Evolutionary conservation across 345 rosid genomes (phyloP).

Genomic region (Microcos paniculata): DNA sequence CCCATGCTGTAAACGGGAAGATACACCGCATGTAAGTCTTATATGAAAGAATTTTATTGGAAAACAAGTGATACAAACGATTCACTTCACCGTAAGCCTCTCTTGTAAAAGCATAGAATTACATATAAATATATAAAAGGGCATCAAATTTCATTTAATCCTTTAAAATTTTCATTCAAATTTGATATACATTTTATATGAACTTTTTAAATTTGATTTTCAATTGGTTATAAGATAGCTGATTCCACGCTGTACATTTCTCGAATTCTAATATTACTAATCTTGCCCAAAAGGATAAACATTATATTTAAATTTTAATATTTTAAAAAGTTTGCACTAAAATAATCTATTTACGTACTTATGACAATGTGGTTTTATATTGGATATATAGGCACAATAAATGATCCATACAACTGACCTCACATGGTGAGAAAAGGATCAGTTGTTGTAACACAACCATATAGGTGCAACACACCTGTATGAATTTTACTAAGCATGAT

Average conservation of each 20-base stretch:
- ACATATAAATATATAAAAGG: too few species aligned
- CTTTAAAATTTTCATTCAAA: background rate
- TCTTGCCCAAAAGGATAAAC: background rate
- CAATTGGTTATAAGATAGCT: background rate
- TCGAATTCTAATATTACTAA: background rate
- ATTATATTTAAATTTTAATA: background rate
- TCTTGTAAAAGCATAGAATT: background rate
- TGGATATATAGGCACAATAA: background rate
- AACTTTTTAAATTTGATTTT: background rate
- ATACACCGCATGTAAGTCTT: slow-evolving; percentile 1
- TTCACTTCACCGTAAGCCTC: background rate
- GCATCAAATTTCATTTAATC: too few species aligned
- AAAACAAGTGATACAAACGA: background rate
- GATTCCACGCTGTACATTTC: background rate
- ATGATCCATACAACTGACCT: background rate
- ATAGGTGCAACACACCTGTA: background rate
- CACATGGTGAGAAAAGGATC: background rate
- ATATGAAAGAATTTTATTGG: background rate
- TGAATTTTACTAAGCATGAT: background rate
- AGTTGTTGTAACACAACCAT: background rate
- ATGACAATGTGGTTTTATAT: background rate
- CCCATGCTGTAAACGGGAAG: slow-evolving; percentile 62
- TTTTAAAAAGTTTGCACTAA: background rate
- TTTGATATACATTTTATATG: background rate
- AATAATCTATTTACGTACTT: background rate